Evolutionary conservation across 139 green algal species (phyloP).

Genomic region (Chlorella sp.): DNA sequence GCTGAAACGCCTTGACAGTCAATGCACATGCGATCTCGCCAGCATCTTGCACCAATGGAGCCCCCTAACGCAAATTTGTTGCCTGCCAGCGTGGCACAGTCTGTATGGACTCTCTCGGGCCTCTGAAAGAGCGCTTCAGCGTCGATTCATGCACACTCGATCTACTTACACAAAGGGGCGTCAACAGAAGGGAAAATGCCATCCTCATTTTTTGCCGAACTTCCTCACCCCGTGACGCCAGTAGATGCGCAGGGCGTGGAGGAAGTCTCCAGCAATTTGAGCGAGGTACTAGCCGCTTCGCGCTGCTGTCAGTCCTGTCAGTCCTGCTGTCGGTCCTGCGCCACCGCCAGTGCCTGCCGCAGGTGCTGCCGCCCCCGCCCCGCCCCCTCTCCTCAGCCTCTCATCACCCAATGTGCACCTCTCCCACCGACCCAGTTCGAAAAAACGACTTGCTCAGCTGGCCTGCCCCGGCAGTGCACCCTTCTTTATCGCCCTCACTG

Average conservation of each 20-base stretch:
- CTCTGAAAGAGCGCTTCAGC: too few relatives aligned
- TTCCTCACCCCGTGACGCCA: not conserved
- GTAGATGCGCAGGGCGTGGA: slow-evolving; percentile 12
- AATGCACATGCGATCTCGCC: too few relatives aligned
- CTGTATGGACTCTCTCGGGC: too few relatives aligned
- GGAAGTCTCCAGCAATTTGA: not conserved
- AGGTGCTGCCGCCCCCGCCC: not conserved
- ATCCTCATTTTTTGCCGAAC: not conserved
- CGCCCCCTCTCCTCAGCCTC: not conserved
- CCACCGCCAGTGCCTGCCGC: not conserved
- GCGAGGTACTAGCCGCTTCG: not conserved
- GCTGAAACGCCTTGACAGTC: too few relatives aligned
- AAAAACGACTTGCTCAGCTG: too few relatives aligned
- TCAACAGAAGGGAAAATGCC: not conserved
- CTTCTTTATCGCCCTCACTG: not conserved
- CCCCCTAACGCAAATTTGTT: too few relatives aligned
- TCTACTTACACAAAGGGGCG: too few relatives aligned
- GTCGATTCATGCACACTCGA: too few relatives aligned
- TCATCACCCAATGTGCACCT: not conserved
- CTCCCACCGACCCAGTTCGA: not conserved
- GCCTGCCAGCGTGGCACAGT: too few relatives aligned
- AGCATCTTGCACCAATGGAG: too few relatives aligned
- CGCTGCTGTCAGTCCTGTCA: not conserved
- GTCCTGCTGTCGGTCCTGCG: not conserved
- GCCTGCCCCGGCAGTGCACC: not conserved